Evolutionary conservation across 2,329 filamentous ascomycete species (phyloP).

Genomic region (Alternaria arbusti): DNA sequence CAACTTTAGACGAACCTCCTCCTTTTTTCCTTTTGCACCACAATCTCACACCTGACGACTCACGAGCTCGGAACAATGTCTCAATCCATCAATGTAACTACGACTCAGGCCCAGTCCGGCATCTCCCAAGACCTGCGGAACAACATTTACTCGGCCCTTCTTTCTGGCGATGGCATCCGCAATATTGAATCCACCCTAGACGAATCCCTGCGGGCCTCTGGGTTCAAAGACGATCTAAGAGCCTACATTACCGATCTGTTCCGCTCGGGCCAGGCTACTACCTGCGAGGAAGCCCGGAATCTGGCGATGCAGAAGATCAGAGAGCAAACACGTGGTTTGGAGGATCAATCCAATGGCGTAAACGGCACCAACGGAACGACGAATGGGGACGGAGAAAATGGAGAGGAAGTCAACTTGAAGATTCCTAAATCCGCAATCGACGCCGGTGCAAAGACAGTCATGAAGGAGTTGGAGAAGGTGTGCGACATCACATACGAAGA

Average conservation of each 20-base stretch:
- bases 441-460: constrained; percentile 59
- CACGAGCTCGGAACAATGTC: constrained; percentile 3
- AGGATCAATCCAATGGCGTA: constrained; percentile 26
- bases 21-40: background rate
- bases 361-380: constrained; percentile 32
- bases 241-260: constrained; percentile 63
- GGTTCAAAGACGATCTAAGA: constrained; percentile 65
- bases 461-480: constrained; percentile 59
- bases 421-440: constrained; percentile 58
- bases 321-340: constrained; percentile 27
- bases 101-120: constrained; percentile 51
- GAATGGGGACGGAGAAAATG: constrained; percentile 35
- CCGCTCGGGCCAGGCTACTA: constrained; percentile 63
- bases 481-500: constrained; percentile 47
- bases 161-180: constrained; percentile 58
- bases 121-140: constrained; percentile 50
- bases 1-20: background rate
- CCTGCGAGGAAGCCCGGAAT: constrained; percentile 62
- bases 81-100: constrained; percentile 32
- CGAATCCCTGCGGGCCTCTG: constrained; percentile 62
- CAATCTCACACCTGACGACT: background rate
- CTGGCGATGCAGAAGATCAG: constrained; percentile 55
- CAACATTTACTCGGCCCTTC: constrained; percentile 55
- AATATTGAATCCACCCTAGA: constrained; percentile 62
- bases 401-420: constrained; percentile 50